These are phyloP conservation scores for Rhizoclosmatium sp. DNA, from an alignment of 192 early-diverging fungal genomes.

Conservation along the genomic window DNA sequence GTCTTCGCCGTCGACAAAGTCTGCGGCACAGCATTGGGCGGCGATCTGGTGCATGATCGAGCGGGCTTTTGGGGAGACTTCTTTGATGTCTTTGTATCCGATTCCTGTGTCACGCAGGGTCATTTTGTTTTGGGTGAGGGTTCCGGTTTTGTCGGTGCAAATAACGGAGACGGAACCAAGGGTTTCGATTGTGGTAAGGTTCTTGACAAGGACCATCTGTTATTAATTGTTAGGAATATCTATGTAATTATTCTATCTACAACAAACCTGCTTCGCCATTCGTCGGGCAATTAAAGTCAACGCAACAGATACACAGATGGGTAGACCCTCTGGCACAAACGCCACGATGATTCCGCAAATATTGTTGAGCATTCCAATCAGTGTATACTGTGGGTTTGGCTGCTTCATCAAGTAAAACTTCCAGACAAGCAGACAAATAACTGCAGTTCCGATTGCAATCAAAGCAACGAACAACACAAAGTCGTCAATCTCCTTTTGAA, in stretches of 20 bases:
- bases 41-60: conserved; percentile 21
- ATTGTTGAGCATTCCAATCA: conserved; percentile 37
- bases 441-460: conserved; percentile 30
- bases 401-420: conserved; percentile 11
- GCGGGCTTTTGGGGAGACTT: conserved; percentile 3
- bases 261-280: conserved; percentile 59
- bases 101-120: conserved; percentile 22
- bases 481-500: conserved; percentile 68
- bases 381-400: conserved; percentile 36
- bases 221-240: not conserved
- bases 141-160: conserved; percentile 92
- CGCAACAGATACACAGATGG: conserved; percentile 78
- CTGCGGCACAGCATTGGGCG: conserved; percentile 71
- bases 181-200: conserved; percentile 87
- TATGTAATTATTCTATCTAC: not conserved
- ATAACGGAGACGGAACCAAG: conserved; percentile 80
- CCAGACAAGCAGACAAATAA: conserved; percentile 35
- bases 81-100: not conserved
- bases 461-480: conserved; percentile 77
- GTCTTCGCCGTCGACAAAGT: conserved; percentile 61
- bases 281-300: conserved; percentile 79
- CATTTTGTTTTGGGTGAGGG: conserved; percentile 85
- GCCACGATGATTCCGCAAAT: conserved; percentile 38
- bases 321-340: conserved; percentile 70
- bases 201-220: conserved; percentile 76